Evolutionary conservation across 148 eudicot species (phyloP).

Genomic region (Rhododendron williamsianum): DNA sequence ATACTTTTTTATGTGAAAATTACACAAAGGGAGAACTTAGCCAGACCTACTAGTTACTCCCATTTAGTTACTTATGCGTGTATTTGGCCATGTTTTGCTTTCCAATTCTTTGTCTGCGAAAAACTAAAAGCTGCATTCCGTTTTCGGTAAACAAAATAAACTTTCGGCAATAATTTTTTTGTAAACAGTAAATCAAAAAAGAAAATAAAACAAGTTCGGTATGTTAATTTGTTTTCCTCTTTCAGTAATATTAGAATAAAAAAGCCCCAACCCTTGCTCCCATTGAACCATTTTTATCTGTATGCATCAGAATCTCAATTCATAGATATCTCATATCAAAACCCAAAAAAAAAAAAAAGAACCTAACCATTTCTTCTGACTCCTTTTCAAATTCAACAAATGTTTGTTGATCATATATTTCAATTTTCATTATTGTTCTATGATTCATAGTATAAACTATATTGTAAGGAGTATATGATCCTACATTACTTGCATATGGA

Average conservation of each 20-base stretch:
- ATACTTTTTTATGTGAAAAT: neutral
- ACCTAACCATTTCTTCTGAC: neutral
- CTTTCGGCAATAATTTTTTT: neutral
- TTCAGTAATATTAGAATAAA: neutral
- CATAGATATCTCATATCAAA: neutral
- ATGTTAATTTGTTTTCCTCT: neutral
- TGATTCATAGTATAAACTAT: neutral
- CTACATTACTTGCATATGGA: neutral
- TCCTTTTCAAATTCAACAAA: neutral
- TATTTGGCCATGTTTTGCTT: no score
- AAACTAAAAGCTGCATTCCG: neutral
- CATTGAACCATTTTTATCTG: neutral
- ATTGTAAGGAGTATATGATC: neutral
- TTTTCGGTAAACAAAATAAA: neutral
- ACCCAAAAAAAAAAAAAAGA: no score
- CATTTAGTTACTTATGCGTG: no score
- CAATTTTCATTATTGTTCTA: neutral
- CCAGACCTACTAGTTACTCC: no score
- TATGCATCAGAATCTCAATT: neutral
- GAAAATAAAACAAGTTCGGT: no score
- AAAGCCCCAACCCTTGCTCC: neutral
- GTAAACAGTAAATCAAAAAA: neutral
- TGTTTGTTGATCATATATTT: neutral
- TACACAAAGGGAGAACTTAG: no score
- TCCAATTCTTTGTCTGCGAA: neutral